A percentile compares a stretch with the other conserved stretches of the same genome.
Conservation (phyloP, 2,329 filamentous ascomycete species). For the Microdochium paspali region DNA sequence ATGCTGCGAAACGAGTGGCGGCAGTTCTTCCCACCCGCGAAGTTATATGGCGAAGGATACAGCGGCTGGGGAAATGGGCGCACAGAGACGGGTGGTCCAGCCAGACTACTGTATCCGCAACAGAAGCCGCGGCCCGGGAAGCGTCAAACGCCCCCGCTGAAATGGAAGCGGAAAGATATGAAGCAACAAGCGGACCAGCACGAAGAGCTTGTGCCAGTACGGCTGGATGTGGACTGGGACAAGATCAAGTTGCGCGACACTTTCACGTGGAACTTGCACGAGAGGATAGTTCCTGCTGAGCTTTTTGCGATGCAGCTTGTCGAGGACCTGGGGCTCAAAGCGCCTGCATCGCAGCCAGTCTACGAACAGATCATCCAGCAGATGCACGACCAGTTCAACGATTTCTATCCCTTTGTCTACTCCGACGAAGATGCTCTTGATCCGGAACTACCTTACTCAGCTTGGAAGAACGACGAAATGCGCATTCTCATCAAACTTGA, state of each 20-base stretch:
- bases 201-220: constrained; percentile 84
- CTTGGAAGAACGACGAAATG: constrained; percentile 99
- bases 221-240: constrained; percentile 89
- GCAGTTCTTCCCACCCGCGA: constrained; percentile 44
- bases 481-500: constrained; percentile 91
- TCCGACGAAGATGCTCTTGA: constrained; percentile 87
- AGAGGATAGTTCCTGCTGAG: constrained; percentile 70
- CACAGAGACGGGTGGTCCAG: constrained; percentile 61
- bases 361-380: constrained; percentile 53
- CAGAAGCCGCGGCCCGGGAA: constrained; percentile 70
- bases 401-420: constrained; percentile 88
- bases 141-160: constrained; percentile 63
- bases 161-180: constrained; percentile 71
- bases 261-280: constrained; percentile 97
- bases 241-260: constrained; percentile 94
- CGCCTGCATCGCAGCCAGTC: constrained; percentile 56
- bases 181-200: constrained; percentile 79
- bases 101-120: constrained; percentile 69
- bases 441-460: constrained; percentile 78
- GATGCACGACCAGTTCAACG: constrained; percentile 81
- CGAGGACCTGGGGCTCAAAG: constrained; percentile 78
- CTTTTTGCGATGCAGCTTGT: constrained; percentile 83
- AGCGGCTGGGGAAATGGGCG: constrained; percentile 80
- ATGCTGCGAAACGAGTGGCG: constrained; percentile 46
- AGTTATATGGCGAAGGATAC: constrained; percentile 67